These are phyloP conservation scores for Halophytophthora polymorphica DNA, from an alignment of 352 stramenopile species.

Conservation along the genomic window DNA sequence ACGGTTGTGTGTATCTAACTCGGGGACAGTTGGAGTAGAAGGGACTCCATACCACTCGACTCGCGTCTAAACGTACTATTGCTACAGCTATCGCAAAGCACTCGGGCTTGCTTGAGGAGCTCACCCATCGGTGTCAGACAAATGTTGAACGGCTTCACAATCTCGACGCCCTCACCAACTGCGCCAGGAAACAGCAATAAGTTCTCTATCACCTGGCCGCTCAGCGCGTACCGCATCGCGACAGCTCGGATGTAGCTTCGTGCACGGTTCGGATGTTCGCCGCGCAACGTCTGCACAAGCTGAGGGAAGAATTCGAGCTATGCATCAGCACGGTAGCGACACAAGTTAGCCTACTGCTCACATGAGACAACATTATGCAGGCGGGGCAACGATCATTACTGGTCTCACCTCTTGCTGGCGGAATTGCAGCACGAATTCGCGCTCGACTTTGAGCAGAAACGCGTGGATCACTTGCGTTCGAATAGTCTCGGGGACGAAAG, in stretches of 20 bases:
- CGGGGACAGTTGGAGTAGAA: too few species aligned
- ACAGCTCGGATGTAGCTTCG: slow-evolving; percentile 56
- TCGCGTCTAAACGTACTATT: too few species aligned
- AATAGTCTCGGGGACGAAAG: slow-evolving; percentile 35
- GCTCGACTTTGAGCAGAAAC: slow-evolving; percentile 38
- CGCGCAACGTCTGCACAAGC: slow-evolving; percentile 52
- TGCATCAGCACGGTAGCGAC: too few species aligned
- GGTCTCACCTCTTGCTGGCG: slow-evolving; percentile 49
- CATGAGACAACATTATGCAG: too few species aligned
- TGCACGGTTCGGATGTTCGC: slow-evolving; percentile 51
- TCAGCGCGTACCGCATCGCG: slow-evolving; percentile 35
- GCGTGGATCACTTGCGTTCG: slow-evolving; percentile 34
- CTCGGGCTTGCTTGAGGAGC: slow-evolving; percentile 33
- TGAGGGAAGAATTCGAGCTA: slow-evolving; percentile 59
- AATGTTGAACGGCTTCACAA: slow-evolving; percentile 37
- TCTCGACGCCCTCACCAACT: slow-evolving; percentile 28
- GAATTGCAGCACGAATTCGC: slow-evolving; percentile 33
- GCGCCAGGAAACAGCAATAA: slow-evolving; percentile 37
- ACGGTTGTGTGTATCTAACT: too few species aligned
- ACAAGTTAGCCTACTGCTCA: too few species aligned
- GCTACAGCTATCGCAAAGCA: slow-evolving; percentile 15
- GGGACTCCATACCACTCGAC: too few species aligned
- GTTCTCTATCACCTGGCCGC: slow-evolving; percentile 35
- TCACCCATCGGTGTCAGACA: slow-evolving; percentile 32
- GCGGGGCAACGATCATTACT: too few species aligned